Evolutionary conservation across 768 basidiomycete species (phyloP).

Genomic region (Psilocybe tampanensis): DNA sequence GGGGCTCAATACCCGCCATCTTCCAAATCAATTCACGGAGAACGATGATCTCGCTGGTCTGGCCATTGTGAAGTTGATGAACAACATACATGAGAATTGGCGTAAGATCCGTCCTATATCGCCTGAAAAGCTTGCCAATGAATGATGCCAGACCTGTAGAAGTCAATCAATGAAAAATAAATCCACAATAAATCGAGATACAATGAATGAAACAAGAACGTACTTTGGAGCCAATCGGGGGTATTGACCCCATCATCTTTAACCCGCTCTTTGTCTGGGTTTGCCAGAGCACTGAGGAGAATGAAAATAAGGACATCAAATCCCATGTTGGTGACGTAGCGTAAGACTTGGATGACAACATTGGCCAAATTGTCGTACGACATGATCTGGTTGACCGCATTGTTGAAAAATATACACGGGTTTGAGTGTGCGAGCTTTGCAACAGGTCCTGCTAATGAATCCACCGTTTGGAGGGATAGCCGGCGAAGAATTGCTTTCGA

Average conservation of each 20-base stretch:
- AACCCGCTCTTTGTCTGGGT: constrained; percentile 77
- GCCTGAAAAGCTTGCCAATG: constrained; percentile 87
- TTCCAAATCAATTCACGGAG: constrained; percentile 92
- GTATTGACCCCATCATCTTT: constrained; percentile 93
- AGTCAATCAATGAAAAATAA: neutral
- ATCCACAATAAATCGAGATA: constrained; percentile 14
- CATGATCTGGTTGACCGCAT: constrained; percentile 93
- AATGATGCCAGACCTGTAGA: constrained; percentile 96
- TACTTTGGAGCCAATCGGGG: constrained; percentile 91
- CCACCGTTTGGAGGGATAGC: constrained; percentile 81
- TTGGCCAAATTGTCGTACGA: constrained; percentile 92
- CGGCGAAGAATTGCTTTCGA: constrained; percentile 89
- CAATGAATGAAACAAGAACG: constrained; percentile 31
- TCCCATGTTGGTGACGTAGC: constrained; percentile 90
- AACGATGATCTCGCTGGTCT: constrained; percentile 87
- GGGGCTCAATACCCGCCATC: constrained; percentile 92
- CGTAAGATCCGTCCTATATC: constrained; percentile 82
- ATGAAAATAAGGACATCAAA: constrained; percentile 92
- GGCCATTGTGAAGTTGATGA: constrained; percentile 83
- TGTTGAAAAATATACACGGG: constrained; percentile 87
- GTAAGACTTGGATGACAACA: constrained; percentile 86
- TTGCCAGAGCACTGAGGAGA: constrained; percentile 84
- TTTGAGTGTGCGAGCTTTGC: constrained; percentile 95
- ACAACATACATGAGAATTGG: constrained; percentile 89
- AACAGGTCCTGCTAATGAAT: constrained; percentile 82